Conservation (phyloP, 768 basidiomycete species). For the Hypholoma fasciculare region DNA sequence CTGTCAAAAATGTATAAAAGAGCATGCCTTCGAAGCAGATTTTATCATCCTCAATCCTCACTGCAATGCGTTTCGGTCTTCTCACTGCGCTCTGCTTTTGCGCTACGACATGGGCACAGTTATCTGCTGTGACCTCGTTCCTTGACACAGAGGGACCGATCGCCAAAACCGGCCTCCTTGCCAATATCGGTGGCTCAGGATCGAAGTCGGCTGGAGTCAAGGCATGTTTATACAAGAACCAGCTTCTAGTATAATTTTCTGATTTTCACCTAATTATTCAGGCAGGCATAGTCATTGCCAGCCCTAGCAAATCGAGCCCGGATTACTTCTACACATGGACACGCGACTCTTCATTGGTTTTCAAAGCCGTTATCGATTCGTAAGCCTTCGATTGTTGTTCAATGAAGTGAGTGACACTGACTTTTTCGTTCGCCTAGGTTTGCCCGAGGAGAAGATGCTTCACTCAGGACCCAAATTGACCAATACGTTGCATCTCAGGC, state of each 20-base stretch:
- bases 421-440: constrained; percentile 42
- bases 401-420: constrained; percentile 28
- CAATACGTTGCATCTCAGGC: constrained; percentile 57
- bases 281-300: constrained; percentile 59
- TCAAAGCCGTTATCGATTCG: constrained; percentile 55
- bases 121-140: constrained; percentile 44
- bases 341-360: constrained; percentile 73
- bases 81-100: constrained; percentile 25
- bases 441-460: constrained; percentile 49
- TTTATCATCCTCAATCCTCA: not conserved
- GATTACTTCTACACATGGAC: constrained; percentile 76
- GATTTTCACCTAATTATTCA: constrained; percentile 21
- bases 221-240: constrained; percentile 17
- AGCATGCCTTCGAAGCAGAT: not conserved
- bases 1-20: constrained; percentile 3
- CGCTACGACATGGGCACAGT: constrained; percentile 25
- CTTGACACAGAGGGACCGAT: constrained; percentile 49
- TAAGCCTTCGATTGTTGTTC: constrained; percentile 24
- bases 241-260: not conserved
- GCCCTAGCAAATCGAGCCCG: constrained; percentile 51
- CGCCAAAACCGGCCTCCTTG: constrained; percentile 60
- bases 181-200: constrained; percentile 64
- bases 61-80: constrained; percentile 31
- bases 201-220: constrained; percentile 50
- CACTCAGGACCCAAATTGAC: constrained; percentile 53